Percentiles rank a stretch among this genome's conserved stretches.
phyloP scores from a whole-genome alignment of 1,284 basidiomycete genomes.

The Moesziomyces globuligerus region DNA sequence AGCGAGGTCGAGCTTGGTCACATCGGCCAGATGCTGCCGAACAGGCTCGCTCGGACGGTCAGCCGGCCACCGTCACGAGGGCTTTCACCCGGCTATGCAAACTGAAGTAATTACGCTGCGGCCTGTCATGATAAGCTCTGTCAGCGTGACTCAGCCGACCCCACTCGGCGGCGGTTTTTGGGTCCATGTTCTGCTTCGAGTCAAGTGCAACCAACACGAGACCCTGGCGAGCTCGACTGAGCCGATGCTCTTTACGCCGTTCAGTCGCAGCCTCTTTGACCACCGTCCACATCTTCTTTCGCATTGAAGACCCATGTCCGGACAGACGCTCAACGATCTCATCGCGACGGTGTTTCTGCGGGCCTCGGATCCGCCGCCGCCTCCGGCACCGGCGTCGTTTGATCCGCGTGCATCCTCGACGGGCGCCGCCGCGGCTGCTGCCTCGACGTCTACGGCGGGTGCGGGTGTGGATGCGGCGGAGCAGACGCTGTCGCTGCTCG shows the following conservation, averaged over 20 bases:
- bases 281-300: not conserved
- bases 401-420: slow-evolving; percentile 21
- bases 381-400: slow-evolving; percentile 24
- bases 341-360: slow-evolving; percentile 30
- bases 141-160: slow-evolving; percentile 9
- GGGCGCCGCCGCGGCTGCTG: slow-evolving; percentile 9
- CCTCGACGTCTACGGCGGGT: slow-evolving; percentile 9
- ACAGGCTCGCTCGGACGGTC: too few relatives aligned
- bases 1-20: too few relatives aligned
- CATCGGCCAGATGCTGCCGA: too few relatives aligned
- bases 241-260: slow-evolving; percentile 1
- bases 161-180: not conserved
- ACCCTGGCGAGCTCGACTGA: too few relatives aligned
- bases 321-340: slow-evolving; percentile 34
- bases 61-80: too few relatives aligned
- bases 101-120: not conserved
- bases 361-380: slow-evolving; percentile 32
- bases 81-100: slow-evolving; percentile 20
- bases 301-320: slow-evolving; percentile 15
- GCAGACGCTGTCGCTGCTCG: slow-evolving; percentile 19
- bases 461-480: slow-evolving; percentile 10
- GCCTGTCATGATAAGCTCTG: not conserved
- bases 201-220: too few relatives aligned
- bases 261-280: not conserved
- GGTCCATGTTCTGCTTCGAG: too few relatives aligned